Conservation (phyloP, 345 rosid species). For the Luvunga scandens region DNA sequence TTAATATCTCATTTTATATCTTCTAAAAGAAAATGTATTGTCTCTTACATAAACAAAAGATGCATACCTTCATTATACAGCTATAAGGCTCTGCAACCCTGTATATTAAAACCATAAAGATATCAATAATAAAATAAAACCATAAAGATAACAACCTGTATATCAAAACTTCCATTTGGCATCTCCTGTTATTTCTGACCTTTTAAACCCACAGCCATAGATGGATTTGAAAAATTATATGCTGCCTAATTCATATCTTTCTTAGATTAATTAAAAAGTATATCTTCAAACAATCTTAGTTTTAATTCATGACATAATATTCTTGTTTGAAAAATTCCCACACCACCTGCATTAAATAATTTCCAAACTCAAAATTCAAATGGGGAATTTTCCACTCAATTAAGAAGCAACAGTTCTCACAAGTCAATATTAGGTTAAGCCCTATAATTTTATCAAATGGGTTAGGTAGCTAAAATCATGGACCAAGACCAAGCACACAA, state of each 20-base stretch:
- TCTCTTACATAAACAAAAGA: neutral
- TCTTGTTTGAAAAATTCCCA: neutral
- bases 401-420: neutral
- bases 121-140: too few relatives aligned
- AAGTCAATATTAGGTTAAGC: slow-evolving; percentile 21
- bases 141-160: too few relatives aligned
- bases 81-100: slow-evolving; percentile 7
- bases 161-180: neutral
- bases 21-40: neutral
- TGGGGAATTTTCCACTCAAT: neutral
- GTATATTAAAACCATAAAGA: neutral
- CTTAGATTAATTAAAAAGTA: neutral
- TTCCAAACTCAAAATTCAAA: neutral
- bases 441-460: neutral
- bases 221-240: neutral
- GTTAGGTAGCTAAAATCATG: neutral
- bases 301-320: neutral
- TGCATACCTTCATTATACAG: neutral
- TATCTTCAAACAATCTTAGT: too few relatives aligned
- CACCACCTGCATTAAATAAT: neutral
- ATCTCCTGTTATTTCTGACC: neutral
- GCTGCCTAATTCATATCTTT: slow-evolving; percentile 8
- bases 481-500: neutral
- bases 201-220: neutral
- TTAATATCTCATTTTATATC: neutral